Base-by-base conservation (phyloP, 1,139 yeast species). In the Debaryomyces sp. region DNA sequence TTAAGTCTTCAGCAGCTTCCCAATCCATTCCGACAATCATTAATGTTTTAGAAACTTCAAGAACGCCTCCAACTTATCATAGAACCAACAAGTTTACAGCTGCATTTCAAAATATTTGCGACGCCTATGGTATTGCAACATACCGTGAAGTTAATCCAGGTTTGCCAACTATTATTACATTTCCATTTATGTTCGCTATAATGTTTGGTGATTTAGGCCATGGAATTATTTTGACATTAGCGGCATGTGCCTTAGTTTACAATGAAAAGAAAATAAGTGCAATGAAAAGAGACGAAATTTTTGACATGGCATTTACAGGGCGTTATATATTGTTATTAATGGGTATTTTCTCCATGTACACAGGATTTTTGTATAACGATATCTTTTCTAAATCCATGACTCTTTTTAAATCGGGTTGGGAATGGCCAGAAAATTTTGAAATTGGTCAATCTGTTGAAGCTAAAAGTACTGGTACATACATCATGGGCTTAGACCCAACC, bases 161-260 rank as follows among this genome's bases (percentile, higher is more conserved):
- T 52, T 74, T 87, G 54, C 87, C 95, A 26, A 87, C 95, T 2
- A 78, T 85, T 48, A 83, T 87, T 23, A 87, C 95, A 2, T 87
- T 87, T 73, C 95, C 95, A 34, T 87, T 87, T 62, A 85, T 87
- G 90, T 87, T 87, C 70, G 92, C 95, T 32, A 83, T 87, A 57
- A 87, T 87, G 95, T 87, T 87, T 73, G 95, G 95, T 76, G 95
- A 87, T 70, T 67, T 86, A 53, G 95, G 95, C 23, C 95, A 87
- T 65, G 95, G 95, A 4, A 75, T 87, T 54, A 76, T 87, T 50
- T 70, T 87, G 60, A 68, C 81, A 43, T 67, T 84, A 53, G 84
- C 85, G 29, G 91, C 89, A 1, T 64, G 75, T 36, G 62, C 73
- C 17, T 69, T 87, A 56, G 90, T 87, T 6, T 58, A 78, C 47